phyloP scores from a whole-genome alignment of 129 eudicot genomes.

The Escallonia rubra region DNA sequence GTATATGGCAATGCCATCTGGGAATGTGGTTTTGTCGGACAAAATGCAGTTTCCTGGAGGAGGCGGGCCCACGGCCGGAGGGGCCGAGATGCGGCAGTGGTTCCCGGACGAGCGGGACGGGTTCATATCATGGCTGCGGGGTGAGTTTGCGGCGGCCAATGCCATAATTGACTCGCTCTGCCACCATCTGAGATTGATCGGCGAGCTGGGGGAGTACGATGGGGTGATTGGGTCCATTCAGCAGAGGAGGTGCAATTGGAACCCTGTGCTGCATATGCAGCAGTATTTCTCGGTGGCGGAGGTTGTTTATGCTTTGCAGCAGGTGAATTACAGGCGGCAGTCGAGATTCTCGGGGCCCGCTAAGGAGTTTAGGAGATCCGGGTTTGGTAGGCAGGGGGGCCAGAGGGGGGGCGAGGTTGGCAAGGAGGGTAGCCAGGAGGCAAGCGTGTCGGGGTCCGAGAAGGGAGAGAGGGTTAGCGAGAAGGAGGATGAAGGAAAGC shows the following conservation, averaged over 20 bases:
- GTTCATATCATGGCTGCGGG: slow-evolving; percentile 64
- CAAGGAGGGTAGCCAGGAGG: slow-evolving; percentile 12
- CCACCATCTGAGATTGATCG: slow-evolving; percentile 52
- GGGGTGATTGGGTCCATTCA: slow-evolving; percentile 61
- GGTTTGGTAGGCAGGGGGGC: slow-evolving; percentile 16
- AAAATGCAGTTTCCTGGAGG: slow-evolving; percentile 49
- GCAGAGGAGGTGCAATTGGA: slow-evolving; percentile 80
- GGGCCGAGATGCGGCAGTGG: slow-evolving; percentile 38
- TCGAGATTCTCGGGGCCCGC: slow-evolving; percentile 26
- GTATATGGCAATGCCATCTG: slow-evolving; percentile 68
- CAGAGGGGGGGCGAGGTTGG: slow-evolving; percentile 17
- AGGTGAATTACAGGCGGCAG: slow-evolving; percentile 44
- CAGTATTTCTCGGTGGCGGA: slow-evolving; percentile 71
- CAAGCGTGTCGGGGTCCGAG: slow-evolving; percentile 1
- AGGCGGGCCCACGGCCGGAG: slow-evolving; percentile 27
- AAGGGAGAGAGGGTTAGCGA: slow-evolving; percentile 11
- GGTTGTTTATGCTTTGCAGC: slow-evolving; percentile 53
- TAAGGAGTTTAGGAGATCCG: slow-evolving; percentile 43
- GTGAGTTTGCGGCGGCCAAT: slow-evolving; percentile 88
- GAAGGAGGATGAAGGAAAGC: slow-evolving; percentile 25
- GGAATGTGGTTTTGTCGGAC: slow-evolving; percentile 49
- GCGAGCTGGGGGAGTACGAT: slow-evolving; percentile 73
- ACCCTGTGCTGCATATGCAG: slow-evolving; percentile 78
- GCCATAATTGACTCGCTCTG: slow-evolving; percentile 80
- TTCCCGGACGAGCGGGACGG: slow-evolving; percentile 66